Evolutionary conservation across 179 eudicot species (phyloP), one percentile per base, ranked within the genome.

Genomic region (Amaranthus tricolor): DNA sequence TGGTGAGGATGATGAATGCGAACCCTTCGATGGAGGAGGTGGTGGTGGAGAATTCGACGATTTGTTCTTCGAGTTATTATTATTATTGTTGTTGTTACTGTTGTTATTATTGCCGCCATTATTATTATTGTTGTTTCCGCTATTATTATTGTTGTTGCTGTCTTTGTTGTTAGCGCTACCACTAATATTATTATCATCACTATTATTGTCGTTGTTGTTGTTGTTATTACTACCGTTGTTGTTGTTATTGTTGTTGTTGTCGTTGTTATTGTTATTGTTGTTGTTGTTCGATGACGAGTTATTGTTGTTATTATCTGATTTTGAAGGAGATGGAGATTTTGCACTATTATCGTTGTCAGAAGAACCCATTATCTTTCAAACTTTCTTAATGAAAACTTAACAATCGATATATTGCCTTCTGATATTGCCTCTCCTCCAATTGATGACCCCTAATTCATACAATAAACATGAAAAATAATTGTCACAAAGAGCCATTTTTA

Each of bases 361-460:
- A 6, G 74, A 48, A 21, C 65, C 9, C 85, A 79, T 79, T 6
- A 51, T 48, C n/a, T 16, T 54, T 5, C 47, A 7, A 70, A 7
- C 49, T 77, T 31, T 66, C 16, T 54, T 7, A 21, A 49, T 44
- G 7, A 48, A 54, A 31, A 51, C 40, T 54, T 57, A 44, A 75
- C 9, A 31, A 51, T 5, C 9, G 51, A 11, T 44, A 13, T 50
- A 21, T 66, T 50, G 17, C 10, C 31, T 53, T 49, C 0, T 21
- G 50, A n/a, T 57, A 71, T 68, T 58, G 84, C 82, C 88, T 67
- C 85, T 82, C 77, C 85, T 83, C 84, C 84, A 80, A 79, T 63
- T 43, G 65, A 47, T 65, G 67, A 55, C 71, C 83, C 85, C 84
- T 79, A 76, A 70, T 21, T 51, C 12, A 12, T 49, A 43, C 61